These are phyloP conservation scores for Syzygium oleosum DNA, from an alignment of 345 rosid genomes.

Conservation along the genomic window DNA sequence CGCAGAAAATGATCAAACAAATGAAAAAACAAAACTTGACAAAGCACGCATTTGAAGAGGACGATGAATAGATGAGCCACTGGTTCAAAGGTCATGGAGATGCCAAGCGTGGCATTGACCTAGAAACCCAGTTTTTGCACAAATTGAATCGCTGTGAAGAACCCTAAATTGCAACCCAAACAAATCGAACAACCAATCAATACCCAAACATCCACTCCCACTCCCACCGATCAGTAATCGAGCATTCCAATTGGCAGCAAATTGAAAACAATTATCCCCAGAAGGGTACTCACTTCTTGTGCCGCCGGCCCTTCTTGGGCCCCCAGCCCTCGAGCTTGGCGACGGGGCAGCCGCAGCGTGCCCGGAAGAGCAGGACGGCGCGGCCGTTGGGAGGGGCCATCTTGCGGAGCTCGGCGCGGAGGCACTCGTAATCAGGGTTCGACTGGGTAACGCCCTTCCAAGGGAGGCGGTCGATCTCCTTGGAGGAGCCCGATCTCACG, in stretches of 20 bases:
- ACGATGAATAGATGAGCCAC: not conserved
- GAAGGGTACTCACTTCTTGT: slow-evolving; percentile 61
- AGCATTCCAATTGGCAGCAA: not conserved
- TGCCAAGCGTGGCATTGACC: not conserved
- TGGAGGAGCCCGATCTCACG: slow-evolving; percentile 32
- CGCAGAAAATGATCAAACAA: not conserved
- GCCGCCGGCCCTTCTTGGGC: slow-evolving; percentile 67
- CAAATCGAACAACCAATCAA: not conserved
- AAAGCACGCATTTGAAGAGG: not conserved
- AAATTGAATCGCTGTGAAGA: not conserved
- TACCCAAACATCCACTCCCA: not conserved
- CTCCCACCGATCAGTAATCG: not conserved
- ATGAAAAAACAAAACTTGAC: not conserved
- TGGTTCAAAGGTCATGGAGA: not conserved
- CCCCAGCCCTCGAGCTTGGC: slow-evolving; percentile 93
- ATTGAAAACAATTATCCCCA: not conserved
- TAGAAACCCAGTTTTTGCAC: not conserved
- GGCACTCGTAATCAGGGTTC: slow-evolving; percentile 88
- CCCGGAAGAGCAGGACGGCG: slow-evolving; percentile 75
- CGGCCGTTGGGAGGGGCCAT: slow-evolving; percentile 97
- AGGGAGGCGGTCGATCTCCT: slow-evolving; percentile 67
- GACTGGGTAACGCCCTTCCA: slow-evolving; percentile 87
- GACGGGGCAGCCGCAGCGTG: slow-evolving; percentile 79
- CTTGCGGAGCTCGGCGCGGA: slow-evolving; percentile 76
- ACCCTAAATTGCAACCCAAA: not conserved